Evolutionary conservation across 2,329 filamentous ascomycete genomes (phyloP), one percentile per base, ranked within the genome.

Genomic region (Fusarium ambrosium): DNA sequence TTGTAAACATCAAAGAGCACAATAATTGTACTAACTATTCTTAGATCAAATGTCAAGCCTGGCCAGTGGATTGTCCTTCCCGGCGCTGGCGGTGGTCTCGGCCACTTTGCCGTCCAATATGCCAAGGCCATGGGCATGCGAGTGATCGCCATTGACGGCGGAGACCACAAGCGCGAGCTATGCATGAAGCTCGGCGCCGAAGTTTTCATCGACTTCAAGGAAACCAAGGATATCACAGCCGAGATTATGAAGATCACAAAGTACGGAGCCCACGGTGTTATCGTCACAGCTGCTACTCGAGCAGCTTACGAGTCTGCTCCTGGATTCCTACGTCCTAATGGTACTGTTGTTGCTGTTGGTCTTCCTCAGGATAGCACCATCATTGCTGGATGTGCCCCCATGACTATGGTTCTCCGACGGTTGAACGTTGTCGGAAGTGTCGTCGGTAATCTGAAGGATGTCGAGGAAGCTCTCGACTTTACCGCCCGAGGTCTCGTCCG

Each of bases 241-340:
- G 94, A 96, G 76, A 94, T 98, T 1, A 65, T 64, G 65, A 93
- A 94, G 85, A 90, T 90, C 34, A 88, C 91, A 71, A 93, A 92
- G 16, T 87, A 94, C n/a, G 95, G 95, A 51, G 95, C 95, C 2
- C 94, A 97, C 77, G 95, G 94, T 14, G 95, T 97, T 60, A 88
- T 98, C 72, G 87, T 97, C 20, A 90, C 97, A 43, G 95, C 95
- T 60, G 94, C 94, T 53, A 90, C 88, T 74, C 94, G 97, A 87
- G 94, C 92, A 85, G 95, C 95, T n/a, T 98, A 98, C 89, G 94
- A 97, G 85, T 94, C 97, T 85, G 95, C 95, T 10, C 91, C 93
- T 37, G 91, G 89, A 82, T 97, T 97, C 82, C 92, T 97, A 62
- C 92, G 95, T 58, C 90, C 94, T 41, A 91, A 92, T 60, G 95